Evolutionary conservation across 805 yeast genomes (phyloP).

Genomic region (Priceomyces melissophilus): DNA sequence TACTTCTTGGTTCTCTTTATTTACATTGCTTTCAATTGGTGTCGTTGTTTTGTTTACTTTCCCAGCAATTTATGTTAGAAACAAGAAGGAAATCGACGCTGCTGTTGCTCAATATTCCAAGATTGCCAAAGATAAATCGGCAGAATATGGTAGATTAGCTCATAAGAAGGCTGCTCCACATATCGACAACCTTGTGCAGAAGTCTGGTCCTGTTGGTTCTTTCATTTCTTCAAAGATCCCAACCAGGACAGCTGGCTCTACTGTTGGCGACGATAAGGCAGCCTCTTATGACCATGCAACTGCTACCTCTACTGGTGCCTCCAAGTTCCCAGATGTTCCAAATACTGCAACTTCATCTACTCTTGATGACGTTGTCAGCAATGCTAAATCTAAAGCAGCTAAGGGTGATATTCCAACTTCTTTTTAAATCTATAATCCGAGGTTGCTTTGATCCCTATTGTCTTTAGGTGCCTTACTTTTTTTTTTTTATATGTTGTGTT

Average conservation of each 20-base stretch:
- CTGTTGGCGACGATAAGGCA: constrained; percentile 43
- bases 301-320: constrained; percentile 31
- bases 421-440: constrained; percentile 1
- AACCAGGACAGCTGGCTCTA: constrained; percentile 68
- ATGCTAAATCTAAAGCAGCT: constrained; percentile 15
- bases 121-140: constrained; percentile 49
- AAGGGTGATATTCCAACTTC: constrained; percentile 6
- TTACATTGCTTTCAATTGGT: constrained; percentile 56
- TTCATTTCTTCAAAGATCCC: constrained; percentile 57
- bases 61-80: constrained; percentile 70
- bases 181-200: constrained; percentile 52
- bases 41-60: constrained; percentile 65
- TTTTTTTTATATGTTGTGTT: not conserved
- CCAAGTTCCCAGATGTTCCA: constrained; percentile 43
- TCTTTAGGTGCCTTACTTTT: not conserved
- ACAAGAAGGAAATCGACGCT: constrained; percentile 75
- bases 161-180: constrained; percentile 53
- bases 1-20: constrained; percentile 72
- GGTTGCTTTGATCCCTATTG: not conserved
- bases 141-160: constrained; percentile 36
- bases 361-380: constrained; percentile 22
- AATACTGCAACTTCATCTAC: constrained; percentile 17
- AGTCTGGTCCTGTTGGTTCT: constrained; percentile 64
- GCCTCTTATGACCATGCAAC: constrained; percentile 17
- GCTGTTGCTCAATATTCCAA: constrained; percentile 44